phyloP scores from a whole-genome alignment of 805 yeast species.

The Yueomyces sp. region DNA sequence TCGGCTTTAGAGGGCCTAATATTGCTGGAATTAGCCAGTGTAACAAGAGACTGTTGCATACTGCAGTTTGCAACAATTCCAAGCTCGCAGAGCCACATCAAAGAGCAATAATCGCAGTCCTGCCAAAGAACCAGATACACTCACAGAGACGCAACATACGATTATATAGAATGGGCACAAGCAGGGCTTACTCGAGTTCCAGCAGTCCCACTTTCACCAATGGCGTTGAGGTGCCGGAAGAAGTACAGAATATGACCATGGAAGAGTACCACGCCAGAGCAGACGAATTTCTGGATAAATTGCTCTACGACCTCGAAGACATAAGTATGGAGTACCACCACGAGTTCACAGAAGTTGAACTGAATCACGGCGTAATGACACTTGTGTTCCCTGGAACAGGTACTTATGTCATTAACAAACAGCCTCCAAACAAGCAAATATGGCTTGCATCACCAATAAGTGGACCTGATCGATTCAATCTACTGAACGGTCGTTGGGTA shows the following conservation, averaged over 20 bases:
- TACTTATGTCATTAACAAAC: slow-evolving; percentile 85
- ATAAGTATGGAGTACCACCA: slow-evolving; percentile 50
- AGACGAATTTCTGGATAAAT: slow-evolving; percentile 52
- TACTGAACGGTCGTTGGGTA: slow-evolving; percentile 61
- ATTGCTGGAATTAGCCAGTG: too few species aligned
- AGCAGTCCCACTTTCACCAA: too few species aligned
- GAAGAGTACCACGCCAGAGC: slow-evolving; percentile 52
- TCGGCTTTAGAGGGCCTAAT: too few species aligned
- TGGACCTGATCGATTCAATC: slow-evolving; percentile 84
- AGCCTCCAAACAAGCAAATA: slow-evolving; percentile 93
- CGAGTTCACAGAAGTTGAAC: slow-evolving; percentile 60
- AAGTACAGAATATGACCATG: slow-evolving; percentile 19
- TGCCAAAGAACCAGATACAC: too few species aligned
- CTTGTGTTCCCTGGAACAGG: slow-evolving; percentile 60
- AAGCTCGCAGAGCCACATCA: too few species aligned
- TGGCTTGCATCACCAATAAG: slow-evolving; percentile 92
- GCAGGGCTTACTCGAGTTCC: too few species aligned
- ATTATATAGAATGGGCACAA: too few species aligned
- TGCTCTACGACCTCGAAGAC: slow-evolving; percentile 54
- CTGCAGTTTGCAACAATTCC: too few species aligned
- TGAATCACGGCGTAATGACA: slow-evolving; percentile 70
- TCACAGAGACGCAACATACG: too few species aligned
- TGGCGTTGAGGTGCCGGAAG: too few species aligned
- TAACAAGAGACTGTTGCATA: too few species aligned
- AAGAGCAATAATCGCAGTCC: too few species aligned